phyloP scores from a whole-genome alignment of 140 eudicot species.

The Flaveria floridana region DNA sequence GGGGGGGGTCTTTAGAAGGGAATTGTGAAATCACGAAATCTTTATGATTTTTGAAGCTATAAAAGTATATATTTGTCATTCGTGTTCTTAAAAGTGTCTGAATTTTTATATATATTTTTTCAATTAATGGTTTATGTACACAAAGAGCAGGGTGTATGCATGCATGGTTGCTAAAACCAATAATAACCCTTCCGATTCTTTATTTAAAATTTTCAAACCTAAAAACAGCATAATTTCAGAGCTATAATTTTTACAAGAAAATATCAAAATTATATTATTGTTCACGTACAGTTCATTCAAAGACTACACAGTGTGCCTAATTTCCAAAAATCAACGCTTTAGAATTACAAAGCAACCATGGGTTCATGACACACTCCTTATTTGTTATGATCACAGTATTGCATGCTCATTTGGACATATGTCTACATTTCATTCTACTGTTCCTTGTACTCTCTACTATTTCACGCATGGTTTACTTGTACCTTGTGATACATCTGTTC shows the following conservation, averaged over 20 bases:
- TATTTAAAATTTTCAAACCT: too few relatives aligned
- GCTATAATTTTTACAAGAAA: background rate
- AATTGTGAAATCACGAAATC: too few relatives aligned
- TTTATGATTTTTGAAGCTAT: too few relatives aligned
- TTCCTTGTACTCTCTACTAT: slow-evolving; percentile 26
- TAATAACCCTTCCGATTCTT: background rate
- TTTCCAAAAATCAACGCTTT: slow-evolving; percentile 10
- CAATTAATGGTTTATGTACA: background rate
- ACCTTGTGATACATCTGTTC: slow-evolving; percentile 7
- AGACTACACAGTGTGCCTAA: background rate
- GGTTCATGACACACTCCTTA: slow-evolving; percentile 3
- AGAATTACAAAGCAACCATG: slow-evolving; percentile 26
- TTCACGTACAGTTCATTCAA: background rate
- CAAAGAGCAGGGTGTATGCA: background rate
- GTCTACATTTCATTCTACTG: slow-evolving; percentile 27
- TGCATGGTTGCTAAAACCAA: background rate
- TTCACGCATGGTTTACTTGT: slow-evolving; percentile 30
- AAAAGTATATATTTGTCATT: too few relatives aligned
- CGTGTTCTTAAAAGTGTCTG: too few relatives aligned
- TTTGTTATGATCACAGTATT: slow-evolving; percentile 25
- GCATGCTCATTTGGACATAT: slow-evolving; percentile 11
- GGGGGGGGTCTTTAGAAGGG: too few relatives aligned
- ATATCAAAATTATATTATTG: background rate
- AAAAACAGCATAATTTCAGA: background rate
- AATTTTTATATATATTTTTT: too few relatives aligned